Evolutionary conservation across 257 asterid genomes (phyloP), one percentile per base, ranked within the genome.

Genomic region (Linderniella brevidens): DNA sequence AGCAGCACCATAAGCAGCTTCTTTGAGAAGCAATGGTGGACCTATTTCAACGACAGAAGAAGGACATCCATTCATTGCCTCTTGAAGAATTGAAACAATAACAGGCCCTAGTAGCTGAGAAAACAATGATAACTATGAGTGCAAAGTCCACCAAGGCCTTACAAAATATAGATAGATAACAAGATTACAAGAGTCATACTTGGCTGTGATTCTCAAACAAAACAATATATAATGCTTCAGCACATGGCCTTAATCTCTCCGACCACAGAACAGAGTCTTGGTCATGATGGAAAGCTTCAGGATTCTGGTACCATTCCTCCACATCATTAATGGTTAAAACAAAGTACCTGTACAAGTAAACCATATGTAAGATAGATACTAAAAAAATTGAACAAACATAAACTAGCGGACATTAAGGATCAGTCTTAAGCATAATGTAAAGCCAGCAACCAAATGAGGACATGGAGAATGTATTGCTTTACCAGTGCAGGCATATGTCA

Each of bases 1-100:
- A 38, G 99, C 96, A 57, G 99, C 99, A 58, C 92, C 82, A 71
- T 90, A 90, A 52, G 96, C 99, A 67, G 96, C 99, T 38, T 90
- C 99, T 74, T 90, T 90, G 50, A 90, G 84, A 65, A 90, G 96
- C 69, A 85, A 60, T 16, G 73, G 82, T 9, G 86, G 74, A 57
- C 84, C 78, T 40, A 90, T 77, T 61, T 90, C 99, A 67, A 58
- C 65, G 48, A 75, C 77, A 53, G 96, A 76, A 63, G 85, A 63
- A 71, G 94, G 94, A 53, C 93, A 85, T 13, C 72, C 78, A 68
- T 51, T 67, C 96, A 90, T 90, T 57, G 99, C 96, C 72, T 90
- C 99, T 60, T 85, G 92, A 62, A 90, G 93, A 64, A 85, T 90
- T 50, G 99, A 79, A 65, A 90, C 94, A 49, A 90, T 93, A 58